A percentile compares a stretch with the other conserved stretches of the same genome.
These are phyloP conservation scores for Leptographium flavum DNA, from an alignment of 2,329 filamentous ascomycete species.

Conservation along the genomic window DNA sequence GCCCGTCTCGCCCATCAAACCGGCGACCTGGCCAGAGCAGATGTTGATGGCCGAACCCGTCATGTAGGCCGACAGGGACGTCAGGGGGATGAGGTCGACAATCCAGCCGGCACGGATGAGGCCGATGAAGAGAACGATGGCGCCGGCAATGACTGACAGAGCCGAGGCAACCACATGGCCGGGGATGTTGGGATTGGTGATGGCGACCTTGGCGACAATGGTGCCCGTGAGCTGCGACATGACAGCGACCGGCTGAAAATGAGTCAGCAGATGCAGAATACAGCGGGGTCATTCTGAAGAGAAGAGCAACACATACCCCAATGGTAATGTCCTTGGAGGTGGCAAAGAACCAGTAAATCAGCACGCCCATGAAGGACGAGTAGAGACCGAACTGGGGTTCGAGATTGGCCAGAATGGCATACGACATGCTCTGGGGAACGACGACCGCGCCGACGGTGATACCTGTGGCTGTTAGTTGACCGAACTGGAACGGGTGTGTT, in stretches of 20 bases:
- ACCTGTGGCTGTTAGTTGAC: no score
- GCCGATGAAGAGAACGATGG: constrained; percentile 65
- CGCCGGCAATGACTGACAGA: constrained; percentile 63
- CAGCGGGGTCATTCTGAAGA: background rate
- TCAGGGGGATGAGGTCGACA: constrained; percentile 82
- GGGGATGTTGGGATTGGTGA: constrained; percentile 39
- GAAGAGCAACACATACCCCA: constrained; percentile 36
- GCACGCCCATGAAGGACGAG: constrained; percentile 88
- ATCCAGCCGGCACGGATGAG: constrained; percentile 74
- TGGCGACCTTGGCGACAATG: constrained; percentile 52
- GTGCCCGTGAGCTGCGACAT: constrained; percentile 84
- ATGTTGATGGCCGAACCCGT: constrained; percentile 91
- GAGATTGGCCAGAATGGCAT: constrained; percentile 72
- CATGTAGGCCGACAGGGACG: constrained; percentile 90
- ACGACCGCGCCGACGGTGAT: constrained; percentile 52
- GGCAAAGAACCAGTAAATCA: constrained; percentile 95
- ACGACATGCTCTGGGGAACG: constrained; percentile 95
- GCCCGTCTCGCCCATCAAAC: constrained; percentile 63
- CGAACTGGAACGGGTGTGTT: no score
- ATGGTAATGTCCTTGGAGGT: constrained; percentile 99
- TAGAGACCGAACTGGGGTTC: constrained; percentile 74
- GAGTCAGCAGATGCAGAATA: background rate
- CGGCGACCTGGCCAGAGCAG: constrained; percentile 66
- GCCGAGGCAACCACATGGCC: constrained; percentile 61
- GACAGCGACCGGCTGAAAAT: constrained; percentile 58